Conservation (phyloP, 768 basidiomycete species). For the Collybia nuda region DNA sequence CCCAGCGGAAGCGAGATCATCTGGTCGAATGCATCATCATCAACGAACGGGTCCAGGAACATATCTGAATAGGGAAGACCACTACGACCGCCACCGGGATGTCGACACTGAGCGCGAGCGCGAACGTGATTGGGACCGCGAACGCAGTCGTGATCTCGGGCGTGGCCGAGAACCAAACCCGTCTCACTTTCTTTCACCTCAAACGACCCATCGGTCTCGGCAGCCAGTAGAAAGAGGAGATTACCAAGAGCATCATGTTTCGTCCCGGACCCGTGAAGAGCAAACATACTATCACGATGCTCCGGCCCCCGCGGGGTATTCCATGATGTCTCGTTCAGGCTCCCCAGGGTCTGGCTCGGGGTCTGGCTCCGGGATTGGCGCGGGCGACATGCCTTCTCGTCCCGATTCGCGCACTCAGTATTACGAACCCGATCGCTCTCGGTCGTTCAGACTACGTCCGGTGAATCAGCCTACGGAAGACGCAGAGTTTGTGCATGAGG, state of each 20-base stretch:
- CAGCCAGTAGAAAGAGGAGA: constrained; percentile 27
- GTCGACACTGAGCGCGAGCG: constrained; percentile 36
- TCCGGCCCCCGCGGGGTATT: constrained; percentile 29
- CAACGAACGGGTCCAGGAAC: constrained; percentile 67
- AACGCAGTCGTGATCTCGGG: constrained; percentile 28
- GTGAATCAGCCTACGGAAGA: constrained; percentile 48
- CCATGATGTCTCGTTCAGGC: constrained; percentile 51
- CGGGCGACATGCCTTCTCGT: constrained; percentile 45
- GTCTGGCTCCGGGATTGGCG: constrained; percentile 37
- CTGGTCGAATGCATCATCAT: constrained; percentile 56
- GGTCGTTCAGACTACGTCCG: constrained; percentile 53
- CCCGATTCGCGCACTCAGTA: constrained; percentile 52
- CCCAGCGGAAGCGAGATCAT: constrained; percentile 32
- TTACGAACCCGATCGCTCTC: constrained; percentile 48
- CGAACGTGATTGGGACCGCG: constrained; percentile 36
- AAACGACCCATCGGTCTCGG: constrained; percentile 33
- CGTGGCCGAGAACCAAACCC: constrained; percentile 22
- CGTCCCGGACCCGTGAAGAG: constrained; percentile 36
- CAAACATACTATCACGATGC: constrained; percentile 35
- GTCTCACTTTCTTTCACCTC: constrained; percentile 41
- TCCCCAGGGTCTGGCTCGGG: constrained; percentile 59
- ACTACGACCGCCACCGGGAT: constrained; percentile 47
- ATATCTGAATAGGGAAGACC: constrained; percentile 53
- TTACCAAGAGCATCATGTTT: constrained; percentile 29
- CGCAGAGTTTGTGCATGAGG: constrained; percentile 54